Evolutionary conservation across 768 basidiomycete genomes (phyloP).

Genomic region (Paxillus rubicundulus): DNA sequence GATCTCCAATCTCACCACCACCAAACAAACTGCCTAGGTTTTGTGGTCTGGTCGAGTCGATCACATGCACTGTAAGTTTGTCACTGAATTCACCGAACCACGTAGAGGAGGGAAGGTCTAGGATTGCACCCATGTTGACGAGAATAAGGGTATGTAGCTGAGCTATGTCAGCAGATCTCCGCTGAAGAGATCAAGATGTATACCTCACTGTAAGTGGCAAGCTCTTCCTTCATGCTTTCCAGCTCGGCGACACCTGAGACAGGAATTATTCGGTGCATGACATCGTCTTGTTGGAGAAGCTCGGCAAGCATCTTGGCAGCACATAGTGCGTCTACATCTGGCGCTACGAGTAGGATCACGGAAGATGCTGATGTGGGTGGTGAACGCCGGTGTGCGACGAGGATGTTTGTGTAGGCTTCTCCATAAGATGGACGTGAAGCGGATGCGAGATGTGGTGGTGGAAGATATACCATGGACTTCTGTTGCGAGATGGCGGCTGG

Average conservation of each 20-base stretch:
- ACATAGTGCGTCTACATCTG: conserved; percentile 90
- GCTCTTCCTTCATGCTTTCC: conserved; percentile 60
- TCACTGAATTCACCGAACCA: conserved; percentile 75
- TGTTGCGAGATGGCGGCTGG: too few relatives aligned
- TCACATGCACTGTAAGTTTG: conserved; percentile 78
- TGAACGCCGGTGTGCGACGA: conserved; percentile 68
- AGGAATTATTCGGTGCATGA: conserved; percentile 87
- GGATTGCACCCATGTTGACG: conserved; percentile 86
- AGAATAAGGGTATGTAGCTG: conserved; percentile 89
- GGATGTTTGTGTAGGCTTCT: conserved; percentile 68
- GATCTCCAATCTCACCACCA: conserved; percentile 59
- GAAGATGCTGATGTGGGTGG: conserved; percentile 79
- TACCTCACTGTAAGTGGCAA: conserved; percentile 68
- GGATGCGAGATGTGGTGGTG: conserved; percentile 66
- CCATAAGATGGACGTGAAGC: conserved; percentile 62
- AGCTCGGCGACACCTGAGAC: conserved; percentile 83
- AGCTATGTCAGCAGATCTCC: not conserved
- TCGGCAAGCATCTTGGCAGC: conserved; percentile 87
- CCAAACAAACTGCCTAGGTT: conserved; percentile 86
- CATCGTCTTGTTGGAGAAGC: conserved; percentile 90
- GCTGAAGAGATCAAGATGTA: conserved; percentile 10
- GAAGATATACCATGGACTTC: conserved; percentile 58
- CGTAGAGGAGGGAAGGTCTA: conserved; percentile 70
- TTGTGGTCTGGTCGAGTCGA: conserved; percentile 90
- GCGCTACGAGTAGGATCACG: conserved; percentile 81